Conservation (phyloP, 2,329 filamentous ascomycete genomes). For the Botryotinia convoluta region DNA sequence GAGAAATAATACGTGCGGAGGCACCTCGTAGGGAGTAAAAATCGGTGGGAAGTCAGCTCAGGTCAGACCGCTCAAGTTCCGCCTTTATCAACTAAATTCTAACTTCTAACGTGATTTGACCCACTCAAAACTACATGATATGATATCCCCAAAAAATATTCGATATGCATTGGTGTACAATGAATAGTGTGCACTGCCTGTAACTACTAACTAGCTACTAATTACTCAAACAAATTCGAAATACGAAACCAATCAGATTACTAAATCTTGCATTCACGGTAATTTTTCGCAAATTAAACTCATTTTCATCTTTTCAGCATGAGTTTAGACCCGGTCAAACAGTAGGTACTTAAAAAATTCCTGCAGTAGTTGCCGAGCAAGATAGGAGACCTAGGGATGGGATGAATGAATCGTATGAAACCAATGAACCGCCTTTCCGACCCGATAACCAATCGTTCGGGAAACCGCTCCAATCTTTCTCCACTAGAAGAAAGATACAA, state of each 20-base stretch:
- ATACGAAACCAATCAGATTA: constrained; percentile 4
- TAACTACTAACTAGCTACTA: neutral
- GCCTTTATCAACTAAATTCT: neutral
- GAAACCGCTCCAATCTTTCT: constrained; percentile 10
- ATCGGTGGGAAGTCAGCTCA: constrained; percentile 5
- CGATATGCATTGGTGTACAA: neutral
- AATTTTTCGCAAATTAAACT: constrained; percentile 14
- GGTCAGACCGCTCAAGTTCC: constrained; percentile 11
- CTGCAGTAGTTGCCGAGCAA: neutral
- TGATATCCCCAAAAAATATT: neutral
- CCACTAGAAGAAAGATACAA: constrained; percentile 15
- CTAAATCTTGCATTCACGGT: neutral
- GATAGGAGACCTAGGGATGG: constrained; percentile 4
- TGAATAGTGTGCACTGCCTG: neutral
- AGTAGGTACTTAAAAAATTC: neutral
- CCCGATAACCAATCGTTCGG: constrained; percentile 18
- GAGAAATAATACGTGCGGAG: neutral
- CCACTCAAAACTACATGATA: constrained; percentile 1
- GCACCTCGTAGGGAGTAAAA: neutral
- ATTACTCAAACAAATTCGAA: neutral
- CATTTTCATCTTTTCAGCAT: neutral
- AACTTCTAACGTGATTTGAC: neutral
- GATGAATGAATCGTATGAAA: constrained; percentile 18
- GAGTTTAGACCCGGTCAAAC: neutral
- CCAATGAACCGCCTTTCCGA: neutral